Evolutionary conservation across 352 stramenopile species (phyloP), one percentile per base, ranked within the genome.

Genomic region (Pythium aristosporum): DNA sequence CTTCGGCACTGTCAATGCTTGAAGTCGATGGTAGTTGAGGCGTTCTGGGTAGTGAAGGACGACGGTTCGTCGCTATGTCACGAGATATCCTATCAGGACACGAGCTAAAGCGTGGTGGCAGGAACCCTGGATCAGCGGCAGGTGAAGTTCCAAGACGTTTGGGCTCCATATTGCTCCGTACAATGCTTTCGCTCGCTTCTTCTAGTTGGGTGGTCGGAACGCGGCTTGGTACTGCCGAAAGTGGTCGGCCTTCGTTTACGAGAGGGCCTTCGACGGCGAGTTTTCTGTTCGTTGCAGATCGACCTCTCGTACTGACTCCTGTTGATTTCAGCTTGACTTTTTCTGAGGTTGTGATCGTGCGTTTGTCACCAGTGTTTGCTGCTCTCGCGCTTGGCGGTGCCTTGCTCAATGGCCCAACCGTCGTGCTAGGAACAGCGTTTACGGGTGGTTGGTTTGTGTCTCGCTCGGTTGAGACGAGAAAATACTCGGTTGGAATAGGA

Each of bases 401-500:
- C 21, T 36, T 46, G 16, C 1, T 34, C 12, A 21, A 11, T 28
- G 20, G 25, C 10, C 20, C 36, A 9, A 5, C 12, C 3, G 21
- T 2, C 21, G 18, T n/a, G 5, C 18, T 57, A 9, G 18, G 5
- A 11, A 16, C 25, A 2, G 18, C 34, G 13, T 10, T 46, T 8
- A n/a, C 20, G 7, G 32, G 3, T 3, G 32, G 20, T 9, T 9
- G 6, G 12, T 43, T 15, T 3, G 7, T 36, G 3, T 37, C 52
- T 49, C 52, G 34, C 25, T 47, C 46, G 7, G 55, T 58, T 9
- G 12, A 57, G 8, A 57, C 52, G 32, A 48, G 57, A 62, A 91
- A 89, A 57, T 92, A 92, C 58, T 84, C 50, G 12, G 78, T 91
- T 7, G 76, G 72, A 51, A 88, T 70, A 5, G 72, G 63, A 12